Evolutionary conservation across 768 basidiomycete species (phyloP).

Genomic region (Lentinula detonsa): DNA sequence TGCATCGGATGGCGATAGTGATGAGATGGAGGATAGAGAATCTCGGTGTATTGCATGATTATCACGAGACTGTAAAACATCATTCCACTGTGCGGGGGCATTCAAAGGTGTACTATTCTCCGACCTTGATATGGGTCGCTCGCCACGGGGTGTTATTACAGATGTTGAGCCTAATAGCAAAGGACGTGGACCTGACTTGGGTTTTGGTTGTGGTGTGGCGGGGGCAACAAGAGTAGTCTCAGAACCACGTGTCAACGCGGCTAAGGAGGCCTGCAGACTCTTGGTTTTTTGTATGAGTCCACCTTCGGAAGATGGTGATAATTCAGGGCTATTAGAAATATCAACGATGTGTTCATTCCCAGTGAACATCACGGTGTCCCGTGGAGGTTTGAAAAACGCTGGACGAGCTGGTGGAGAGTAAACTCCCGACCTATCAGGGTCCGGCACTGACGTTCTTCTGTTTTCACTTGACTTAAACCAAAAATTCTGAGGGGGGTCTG

Average conservation of each 20-base stretch:
- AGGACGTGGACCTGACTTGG: slow-evolving; percentile 59
- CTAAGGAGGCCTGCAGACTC: slow-evolving; percentile 35
- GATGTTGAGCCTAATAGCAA: slow-evolving; percentile 54
- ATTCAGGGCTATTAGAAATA: slow-evolving; percentile 26
- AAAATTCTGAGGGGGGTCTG: neutral
- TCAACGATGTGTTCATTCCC: slow-evolving; percentile 22
- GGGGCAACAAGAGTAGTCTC: slow-evolving; percentile 11
- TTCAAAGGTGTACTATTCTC: slow-evolving; percentile 27
- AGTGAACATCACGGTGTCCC: slow-evolving; percentile 46
- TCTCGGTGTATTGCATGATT: slow-evolving; percentile 36
- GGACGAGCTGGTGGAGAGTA: slow-evolving; percentile 57
- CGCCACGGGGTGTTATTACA: slow-evolving; percentile 27
- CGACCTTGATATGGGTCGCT: slow-evolving; percentile 22
- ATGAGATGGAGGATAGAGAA: slow-evolving; percentile 62
- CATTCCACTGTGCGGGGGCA: slow-evolving; percentile 36
- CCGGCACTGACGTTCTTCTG: slow-evolving; percentile 37
- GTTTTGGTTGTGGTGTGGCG: slow-evolving; percentile 22
- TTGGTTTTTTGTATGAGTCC: slow-evolving; percentile 31
- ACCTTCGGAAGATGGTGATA: slow-evolving; percentile 19
- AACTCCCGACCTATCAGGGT: slow-evolving; percentile 23
- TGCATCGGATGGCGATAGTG: slow-evolving; percentile 53
- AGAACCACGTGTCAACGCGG: slow-evolving; percentile 28
- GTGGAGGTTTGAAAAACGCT: slow-evolving; percentile 47
- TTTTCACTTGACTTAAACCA: slow-evolving; percentile 4
- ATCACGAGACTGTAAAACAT: slow-evolving; percentile 33